phyloP scores from a whole-genome alignment of 257 asterid species.

The Scutellaria galericulata region DNA sequence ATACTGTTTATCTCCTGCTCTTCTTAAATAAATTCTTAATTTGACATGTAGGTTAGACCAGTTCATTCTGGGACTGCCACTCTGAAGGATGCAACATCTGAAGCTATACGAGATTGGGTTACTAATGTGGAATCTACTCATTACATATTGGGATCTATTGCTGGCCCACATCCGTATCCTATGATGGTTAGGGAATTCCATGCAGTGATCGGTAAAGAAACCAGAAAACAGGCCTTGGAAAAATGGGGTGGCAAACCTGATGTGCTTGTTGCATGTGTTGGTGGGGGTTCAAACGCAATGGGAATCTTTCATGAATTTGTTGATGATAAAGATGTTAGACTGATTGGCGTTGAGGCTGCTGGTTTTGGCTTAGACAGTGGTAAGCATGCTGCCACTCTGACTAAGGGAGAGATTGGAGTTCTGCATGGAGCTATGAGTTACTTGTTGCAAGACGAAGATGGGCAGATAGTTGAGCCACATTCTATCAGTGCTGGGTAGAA shows the following conservation, averaged over 20 bases:
- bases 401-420: conserved; percentile 92
- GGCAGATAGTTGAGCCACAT: conserved; percentile 93
- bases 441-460: conserved; percentile 92
- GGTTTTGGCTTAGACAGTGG: conserved; percentile 94
- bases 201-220: conserved; percentile 94
- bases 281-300: conserved; percentile 98
- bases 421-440: conserved; percentile 98
- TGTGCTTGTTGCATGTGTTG: conserved; percentile 91
- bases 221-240: conserved; percentile 87
- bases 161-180: conserved; percentile 97
- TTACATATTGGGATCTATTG: conserved; percentile 92
- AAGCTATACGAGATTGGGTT: conserved; percentile 97
- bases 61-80: conserved; percentile 98
- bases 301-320: conserved; percentile 92
- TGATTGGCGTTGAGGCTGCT: conserved; percentile 96
- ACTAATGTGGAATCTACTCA: conserved; percentile 93
- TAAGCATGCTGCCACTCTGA: conserved; percentile 94
- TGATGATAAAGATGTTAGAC: conserved; percentile 78
- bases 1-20: neutral
- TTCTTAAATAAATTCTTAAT: conserved; percentile 10
- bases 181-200: conserved; percentile 97
- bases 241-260: conserved; percentile 94
- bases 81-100: conserved; percentile 95
- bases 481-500: conserved; percentile 93
- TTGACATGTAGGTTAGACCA: conserved; percentile 68